Evolutionary conservation across 805 yeast genomes (phyloP), one percentile per base, ranked within the genome.

Genomic region (Grigorovia jiainica): DNA sequence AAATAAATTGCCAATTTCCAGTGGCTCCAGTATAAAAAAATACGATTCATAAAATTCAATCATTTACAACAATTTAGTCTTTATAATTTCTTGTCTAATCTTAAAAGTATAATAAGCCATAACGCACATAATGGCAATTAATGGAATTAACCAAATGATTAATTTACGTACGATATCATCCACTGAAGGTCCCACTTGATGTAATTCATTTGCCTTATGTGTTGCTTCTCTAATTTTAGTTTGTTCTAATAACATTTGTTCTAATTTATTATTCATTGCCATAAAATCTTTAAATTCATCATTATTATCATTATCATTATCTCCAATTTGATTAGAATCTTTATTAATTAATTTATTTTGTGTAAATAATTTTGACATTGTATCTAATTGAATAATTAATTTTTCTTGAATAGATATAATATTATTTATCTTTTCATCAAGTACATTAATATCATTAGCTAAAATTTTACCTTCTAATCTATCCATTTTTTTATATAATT

Each of bases 31-130:
- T n/a, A n/a, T n/a, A n/a, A n/a, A n/a, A n/a, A n/a, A n/a, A n/a
- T n/a, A n/a, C n/a, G n/a, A n/a, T n/a, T n/a, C n/a, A n/a, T n/a
- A n/a, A n/a, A n/a, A n/a, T n/a, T n/a, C n/a, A n/a, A n/a, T n/a
- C n/a, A n/a, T n/a, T 35, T 48, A 62, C 36, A 62, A 44, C 27
- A 58, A 41, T 45, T 62, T 62, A 15, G 64, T 58, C 43, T 62
- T 62, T 9, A 54, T 55, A 38, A 62, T 60, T 43, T 62, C 66
- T 52, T 61, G 63, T 45, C 62, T 61, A 24, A 62, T 62, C 39
- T 47, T 56, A 45, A 60, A 61, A 10, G 65, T 62, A 40, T 61
- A 60, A 43, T 62, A 62, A 5, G 64, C 65, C 62, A 62, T 57
- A 4, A 62, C 47, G 19, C 56, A 39, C 60, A 61, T 60, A 4